Conservation (phyloP, 768 basidiomycete genomes). For the Boletus rufocinnamomeus region DNA sequence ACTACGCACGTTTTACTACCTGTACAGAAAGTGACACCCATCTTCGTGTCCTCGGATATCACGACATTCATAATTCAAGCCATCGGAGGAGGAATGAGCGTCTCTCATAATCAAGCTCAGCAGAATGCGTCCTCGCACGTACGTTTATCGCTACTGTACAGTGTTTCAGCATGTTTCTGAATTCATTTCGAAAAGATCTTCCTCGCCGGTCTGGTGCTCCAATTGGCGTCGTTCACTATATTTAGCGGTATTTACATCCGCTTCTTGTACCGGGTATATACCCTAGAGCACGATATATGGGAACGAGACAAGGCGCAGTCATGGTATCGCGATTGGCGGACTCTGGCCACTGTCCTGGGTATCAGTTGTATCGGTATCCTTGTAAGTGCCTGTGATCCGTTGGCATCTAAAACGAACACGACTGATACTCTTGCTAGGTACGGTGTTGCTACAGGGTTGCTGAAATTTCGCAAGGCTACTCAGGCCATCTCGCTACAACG, state of each 20-base stretch:
- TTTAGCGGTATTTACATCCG: constrained; percentile 50
- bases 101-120: constrained; percentile 11
- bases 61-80: constrained; percentile 69
- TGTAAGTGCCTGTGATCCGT: constrained; percentile 38
- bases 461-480: constrained; percentile 66
- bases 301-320: constrained; percentile 35
- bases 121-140: constrained; percentile 40
- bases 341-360: constrained; percentile 50
- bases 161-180: constrained; percentile 26
- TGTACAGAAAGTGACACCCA: constrained; percentile 49
- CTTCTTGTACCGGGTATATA: constrained; percentile 52
- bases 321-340: constrained; percentile 62
- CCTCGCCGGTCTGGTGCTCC: constrained; percentile 56
- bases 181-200: constrained; percentile 52
- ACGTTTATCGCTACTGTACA: constrained; percentile 14
- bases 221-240: constrained; percentile 52
- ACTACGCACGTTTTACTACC: constrained; percentile 51
- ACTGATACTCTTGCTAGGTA: constrained; percentile 40
- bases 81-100: constrained; percentile 5
- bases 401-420: too few species aligned
- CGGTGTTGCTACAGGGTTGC: constrained; percentile 63
- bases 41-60: constrained; percentile 66
- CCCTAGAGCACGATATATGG: constrained; percentile 39
- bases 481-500: constrained; percentile 54
- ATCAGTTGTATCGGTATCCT: constrained; percentile 65